Base-by-base conservation (phyloP, 768 basidiomycete species). In the Mycena kentingensis region DNA sequence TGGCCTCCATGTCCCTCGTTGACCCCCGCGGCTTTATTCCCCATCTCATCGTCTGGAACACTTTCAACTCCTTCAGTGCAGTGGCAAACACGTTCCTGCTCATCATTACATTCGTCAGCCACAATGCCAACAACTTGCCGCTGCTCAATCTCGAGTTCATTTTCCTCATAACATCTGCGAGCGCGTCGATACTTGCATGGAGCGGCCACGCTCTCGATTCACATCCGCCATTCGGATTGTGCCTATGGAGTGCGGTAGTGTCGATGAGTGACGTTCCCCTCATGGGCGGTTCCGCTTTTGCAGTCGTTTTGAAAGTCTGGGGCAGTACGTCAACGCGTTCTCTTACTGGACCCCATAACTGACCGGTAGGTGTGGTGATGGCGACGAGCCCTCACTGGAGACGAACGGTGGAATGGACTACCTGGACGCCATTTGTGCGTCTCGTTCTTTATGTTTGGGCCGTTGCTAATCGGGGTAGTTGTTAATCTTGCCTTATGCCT, bases 181-280 rank as follows among this genome's bases (percentile, higher is more conserved):
- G 4, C 15, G 37, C 41, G 10, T 46, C 36, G 15, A 16, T 53
- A 8, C 26, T 58, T 11, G 39, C 52, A 19, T 58, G 56, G 56
- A 52, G 51, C 5, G 56, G 56, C 6, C 56, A 58, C 22, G 56
- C 51, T 12, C 35, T 37, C 8, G 56, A 58, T 31, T 5, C n/a
- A 3, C 16, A 58, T 16, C 56, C 56, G 3, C 47, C 52, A 1
- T 36, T 45, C 15, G 31, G 11, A 31, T 13, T 58, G 21, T 58
- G 56, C 26, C 51, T 53, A 5, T 16, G 36, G n/a, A 58, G 52
- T 50, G 56, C 47, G 12, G 15, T 27, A 5, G 11, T 53, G 4
- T 15, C 31, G 4, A 53, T 58, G 51, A 28, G 46, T 5, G 50
- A 53, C n/a, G 43, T 50, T 8, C 56, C 56, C 5, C 36, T 58